Evolutionary conservation across 2,329 filamentous ascomycete genomes (phyloP), one percentile per base, ranked within the genome.

Genomic region (Arthrobotrys entomopaga): DNA sequence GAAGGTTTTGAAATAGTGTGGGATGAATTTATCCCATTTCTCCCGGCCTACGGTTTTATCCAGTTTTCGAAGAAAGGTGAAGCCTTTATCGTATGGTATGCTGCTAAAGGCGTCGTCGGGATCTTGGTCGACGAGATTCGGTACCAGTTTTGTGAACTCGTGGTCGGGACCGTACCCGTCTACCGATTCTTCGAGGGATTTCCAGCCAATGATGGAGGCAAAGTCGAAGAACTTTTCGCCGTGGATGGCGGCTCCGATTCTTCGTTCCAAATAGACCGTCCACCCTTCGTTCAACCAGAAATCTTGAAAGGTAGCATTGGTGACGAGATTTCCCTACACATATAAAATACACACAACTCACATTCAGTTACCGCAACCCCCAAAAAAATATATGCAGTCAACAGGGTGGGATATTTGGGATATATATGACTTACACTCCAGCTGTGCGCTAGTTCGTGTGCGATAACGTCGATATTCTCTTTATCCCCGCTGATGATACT

Each of bases 21-120:
- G 93, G 79, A 98, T 97, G 82, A 98, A 99, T 78, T 89, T 90
- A 84, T 98, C 92, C 83, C 95, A 99, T 80, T 91, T 90, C n/a
- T 90, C 86, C 74, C 91, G 90, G 40, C 92, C 91, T 2, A 98
- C 86, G 0, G 97, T 84, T 53, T 90, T 90, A 79, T 99, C 95
- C 13, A 99, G 88, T 79, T 93, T 89, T 82, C 93, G 97, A 52
- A 99, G 85, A 81, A 98, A 96, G 80, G 91, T 91, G 82, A 97
- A 98, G 2, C 94, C 94, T 83, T 99, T 98, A 81, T 98, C 94
- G 79, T 99, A 99, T 0, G 95, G 93, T 38, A 98, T 85, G 24
- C 88, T 91, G 77, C 91, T 96, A 83, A 98, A 99, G 0, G 94
- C 91, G 81, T 99, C 95, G 81, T 98, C 95, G 0, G 95, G 95